Evolutionary conservation across 139 green algal genomes (phyloP), one percentile per base, ranked within the genome.

Genomic region (Mesotaenium endlicherianum): DNA sequence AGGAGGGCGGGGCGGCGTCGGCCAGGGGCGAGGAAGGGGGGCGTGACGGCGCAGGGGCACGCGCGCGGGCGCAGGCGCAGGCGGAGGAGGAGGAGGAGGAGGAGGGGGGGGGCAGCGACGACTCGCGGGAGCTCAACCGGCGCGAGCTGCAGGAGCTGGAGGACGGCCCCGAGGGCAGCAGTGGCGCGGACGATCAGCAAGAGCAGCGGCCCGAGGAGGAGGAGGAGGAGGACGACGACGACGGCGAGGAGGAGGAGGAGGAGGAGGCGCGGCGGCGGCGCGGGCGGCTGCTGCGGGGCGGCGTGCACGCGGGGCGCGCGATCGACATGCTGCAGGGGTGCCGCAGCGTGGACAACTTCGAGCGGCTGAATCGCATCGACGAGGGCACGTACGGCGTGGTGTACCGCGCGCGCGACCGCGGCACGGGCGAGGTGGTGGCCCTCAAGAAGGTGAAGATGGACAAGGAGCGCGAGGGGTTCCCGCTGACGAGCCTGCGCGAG

Each of bases 391-490:
- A 97, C 77, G 95, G 95, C 2, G 91, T 98, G 36, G 95, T 98
- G 49, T 97, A 89, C 40, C 60, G 83, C 69, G 95, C 95, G 16
- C 86, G 91, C 1, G 90, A 95, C 53, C 94, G 93, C 30, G 83
- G 81, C 0, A 97, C 91, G 0, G 92, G 92, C 34, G 80, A 90
- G 40, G 91, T 98, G 39, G 94, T 91, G 43, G 96, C 96, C 0
- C 87, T 98, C 3, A 98, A 98, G 82, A 95, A 95, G 84, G 90
- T 99, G 38, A 98, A 98, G 91, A 94, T 99, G 93, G 93, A 97
- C 57, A 92, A 94, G 75, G 92, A 97, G 84, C 81, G 82, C 0
- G 93, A 98, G 83, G 97, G 97, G 57, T 98, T 99, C 87, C 97
- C 97, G 4, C 86, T 98, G 72, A 99, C 97, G 1, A 92, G 87